Conservation (phyloP, 2,329 filamentous ascomycete species). For the Penicillium sumatraense region DNA sequence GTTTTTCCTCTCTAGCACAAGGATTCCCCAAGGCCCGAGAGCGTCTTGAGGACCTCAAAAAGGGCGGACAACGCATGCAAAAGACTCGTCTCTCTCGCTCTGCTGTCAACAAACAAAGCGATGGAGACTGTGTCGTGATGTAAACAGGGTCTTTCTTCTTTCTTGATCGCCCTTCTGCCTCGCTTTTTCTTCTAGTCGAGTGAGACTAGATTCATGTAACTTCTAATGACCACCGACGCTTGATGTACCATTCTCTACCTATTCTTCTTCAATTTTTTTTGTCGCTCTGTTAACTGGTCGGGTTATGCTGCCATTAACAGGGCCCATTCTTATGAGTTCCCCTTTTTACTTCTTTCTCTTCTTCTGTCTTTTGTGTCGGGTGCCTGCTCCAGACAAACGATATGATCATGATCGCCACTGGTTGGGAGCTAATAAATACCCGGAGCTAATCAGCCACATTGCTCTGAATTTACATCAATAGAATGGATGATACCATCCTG, state of each 20-base stretch:
- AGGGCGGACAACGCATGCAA: conserved; percentile 71
- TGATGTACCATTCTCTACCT: conserved; percentile 9
- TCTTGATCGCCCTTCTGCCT: background rate
- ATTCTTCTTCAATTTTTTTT: background rate
- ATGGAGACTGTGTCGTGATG: conserved; percentile 74
- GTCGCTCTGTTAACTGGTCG: background rate
- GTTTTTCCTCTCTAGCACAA: conserved; percentile 72
- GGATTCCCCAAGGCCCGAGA: conserved; percentile 93
- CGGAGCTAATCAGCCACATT: conserved; percentile 4
- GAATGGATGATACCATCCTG: conserved; percentile 7
- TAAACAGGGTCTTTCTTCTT: conserved; percentile 31
- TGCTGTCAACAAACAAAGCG: conserved; percentile 81
- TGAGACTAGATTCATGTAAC: conserved; percentile 12
- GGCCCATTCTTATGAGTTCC: background rate
- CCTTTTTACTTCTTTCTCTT: conserved; percentile 3
- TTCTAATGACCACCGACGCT: conserved; percentile 21
- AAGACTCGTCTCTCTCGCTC: conserved; percentile 81
- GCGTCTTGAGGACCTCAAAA: conserved; percentile 88
- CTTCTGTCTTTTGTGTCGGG: conserved; percentile 4
- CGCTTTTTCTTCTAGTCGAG: background rate
- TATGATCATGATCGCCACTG: conserved; percentile 11
- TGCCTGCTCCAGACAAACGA: conserved; percentile 3
- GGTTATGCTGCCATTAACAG: background rate
- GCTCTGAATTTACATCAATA: conserved; percentile 20
- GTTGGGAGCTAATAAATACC: background rate